Percentiles rank a stretch among this genome's conserved stretches.
phyloP scores from a whole-genome alignment of 2,329 filamentous ascomycete genomes.

The Neonectria ditissima region DNA sequence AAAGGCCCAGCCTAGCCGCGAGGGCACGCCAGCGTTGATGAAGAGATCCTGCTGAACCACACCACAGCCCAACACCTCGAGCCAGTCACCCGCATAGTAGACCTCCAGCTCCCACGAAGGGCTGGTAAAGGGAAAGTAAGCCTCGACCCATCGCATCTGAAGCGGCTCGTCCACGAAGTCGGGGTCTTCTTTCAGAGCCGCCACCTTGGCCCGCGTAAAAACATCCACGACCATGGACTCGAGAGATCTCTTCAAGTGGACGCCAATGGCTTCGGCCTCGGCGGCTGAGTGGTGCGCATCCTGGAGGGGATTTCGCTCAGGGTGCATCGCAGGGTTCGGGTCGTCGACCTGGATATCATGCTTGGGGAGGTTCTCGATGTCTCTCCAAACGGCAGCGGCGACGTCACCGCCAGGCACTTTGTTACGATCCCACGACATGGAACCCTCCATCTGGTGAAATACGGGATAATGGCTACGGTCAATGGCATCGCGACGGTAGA shows the following conservation, averaged over 20 bases:
- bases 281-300: slow-evolving; percentile 74
- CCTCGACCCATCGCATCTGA: slow-evolving; percentile 92
- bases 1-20: slow-evolving; percentile 92
- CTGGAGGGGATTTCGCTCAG: slow-evolving; percentile 87
- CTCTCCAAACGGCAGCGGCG: slow-evolving; percentile 74
- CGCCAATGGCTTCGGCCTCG: slow-evolving; percentile 84
- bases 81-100: slow-evolving; percentile 93
- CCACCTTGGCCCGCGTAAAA: slow-evolving; percentile 81
- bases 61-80: slow-evolving; percentile 94
- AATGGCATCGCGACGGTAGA: slow-evolving; percentile 94
- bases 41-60: slow-evolving; percentile 87
- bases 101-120: slow-evolving; percentile 98
- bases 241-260: slow-evolving; percentile 88
- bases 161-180: slow-evolving; percentile 75
- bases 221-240: slow-evolving; percentile 92
- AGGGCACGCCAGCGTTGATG: slow-evolving; percentile 78
- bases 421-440: slow-evolving; percentile 84
- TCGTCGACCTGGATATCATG: slow-evolving; percentile 86
- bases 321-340: slow-evolving; percentile 80
- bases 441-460: slow-evolving; percentile 99
- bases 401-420: slow-evolving; percentile 69
- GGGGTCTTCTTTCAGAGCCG: slow-evolving; percentile 65
- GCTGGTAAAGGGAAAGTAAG: slow-evolving; percentile 97
- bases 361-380: slow-evolving; percentile 77
- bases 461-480: slow-evolving; percentile 96